Evolutionary conservation across 805 yeast genomes (phyloP), one percentile per base, ranked within the genome.

Genomic region (Pichia cabralensis): DNA sequence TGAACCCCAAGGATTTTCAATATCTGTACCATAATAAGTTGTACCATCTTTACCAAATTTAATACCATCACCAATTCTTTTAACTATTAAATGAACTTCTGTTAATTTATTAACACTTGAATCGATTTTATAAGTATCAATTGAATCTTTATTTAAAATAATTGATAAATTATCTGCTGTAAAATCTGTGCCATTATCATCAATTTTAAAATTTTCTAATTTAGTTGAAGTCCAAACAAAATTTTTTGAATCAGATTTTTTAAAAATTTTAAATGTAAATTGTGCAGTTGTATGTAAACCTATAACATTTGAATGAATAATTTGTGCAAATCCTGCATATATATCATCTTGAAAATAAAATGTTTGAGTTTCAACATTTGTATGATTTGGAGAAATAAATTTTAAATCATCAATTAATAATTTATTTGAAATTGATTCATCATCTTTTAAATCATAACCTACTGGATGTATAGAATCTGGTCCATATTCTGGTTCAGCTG

Each of bases 401-500:
- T 64, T 56, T 50, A 84, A 73, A 56, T 92, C 98, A 12, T 68
- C 72, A n/a, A 58, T 52, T 8, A 69, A 61, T 22, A 92, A 71
- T 16, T 62, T 67, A 20, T 76, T 65, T 49, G 62, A 82, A 1
- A 82, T 71, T 45, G 76, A 74, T 26, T 67, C 65, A 22, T 63
- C 71, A 27, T 61, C 63, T 30, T 79, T 74, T 29, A 71, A 72
- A 27, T 81, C 72, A 17, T 39, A 26, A 12, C 48, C 46, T 38
- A 88, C 75, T n/a, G 96, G 73, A 50, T 80, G 89, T 46, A 92
- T 83, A 26, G 94, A 94, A 33, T 80, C 95, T 26, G 80, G 71
- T 34, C 98, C 98, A 51, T 92, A 92, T 53, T 81, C 95, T 18
- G 98, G 98, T 58, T 92, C 98, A 2, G 95, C 96, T 10, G 94